Conservation (phyloP, 257 asterid species). For the Petrea volubilis region DNA sequence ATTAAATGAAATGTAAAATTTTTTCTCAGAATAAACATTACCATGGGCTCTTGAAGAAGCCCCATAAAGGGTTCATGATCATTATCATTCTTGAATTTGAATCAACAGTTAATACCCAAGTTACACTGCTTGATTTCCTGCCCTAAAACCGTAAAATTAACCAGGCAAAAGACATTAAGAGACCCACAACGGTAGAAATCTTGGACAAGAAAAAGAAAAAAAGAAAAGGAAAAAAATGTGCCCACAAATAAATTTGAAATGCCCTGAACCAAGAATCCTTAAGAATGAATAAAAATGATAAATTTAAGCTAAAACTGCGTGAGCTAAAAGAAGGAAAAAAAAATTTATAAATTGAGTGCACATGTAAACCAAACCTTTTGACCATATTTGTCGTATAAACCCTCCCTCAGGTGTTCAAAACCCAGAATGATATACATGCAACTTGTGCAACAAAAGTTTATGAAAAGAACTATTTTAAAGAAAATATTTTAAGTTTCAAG, state of each 20-base stretch:
- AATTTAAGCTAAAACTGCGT: not conserved
- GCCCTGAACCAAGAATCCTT: conserved; percentile 2
- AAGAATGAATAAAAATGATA: not conserved
- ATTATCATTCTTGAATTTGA: conserved; percentile 21
- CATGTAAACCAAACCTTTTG: conserved; percentile 19
- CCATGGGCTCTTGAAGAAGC: conserved; percentile 40
- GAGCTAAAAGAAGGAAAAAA: not conserved
- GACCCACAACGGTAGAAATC: too few relatives aligned
- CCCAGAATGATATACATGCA: conserved; percentile 9
- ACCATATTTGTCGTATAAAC: conserved; percentile 15
- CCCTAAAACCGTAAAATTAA: not conserved
- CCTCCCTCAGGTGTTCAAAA: conserved; percentile 29
- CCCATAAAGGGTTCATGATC: conserved; percentile 39
- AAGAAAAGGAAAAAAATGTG: too few relatives aligned
- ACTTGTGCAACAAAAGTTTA: not conserved
- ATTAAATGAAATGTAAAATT: not conserved
- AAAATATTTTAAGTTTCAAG: too few relatives aligned
- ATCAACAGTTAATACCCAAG: too few relatives aligned
- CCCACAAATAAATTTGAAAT: too few relatives aligned
- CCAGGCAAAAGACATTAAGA: not conserved
- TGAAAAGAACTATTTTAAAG: not conserved
- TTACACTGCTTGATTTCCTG: too few relatives aligned
- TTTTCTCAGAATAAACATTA: not conserved
- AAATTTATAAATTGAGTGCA: not conserved
- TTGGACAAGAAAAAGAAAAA: too few relatives aligned